Evolutionary conservation across 1,284 basidiomycete genomes (phyloP).

Genomic region (Apiotrichum sp.): DNA sequence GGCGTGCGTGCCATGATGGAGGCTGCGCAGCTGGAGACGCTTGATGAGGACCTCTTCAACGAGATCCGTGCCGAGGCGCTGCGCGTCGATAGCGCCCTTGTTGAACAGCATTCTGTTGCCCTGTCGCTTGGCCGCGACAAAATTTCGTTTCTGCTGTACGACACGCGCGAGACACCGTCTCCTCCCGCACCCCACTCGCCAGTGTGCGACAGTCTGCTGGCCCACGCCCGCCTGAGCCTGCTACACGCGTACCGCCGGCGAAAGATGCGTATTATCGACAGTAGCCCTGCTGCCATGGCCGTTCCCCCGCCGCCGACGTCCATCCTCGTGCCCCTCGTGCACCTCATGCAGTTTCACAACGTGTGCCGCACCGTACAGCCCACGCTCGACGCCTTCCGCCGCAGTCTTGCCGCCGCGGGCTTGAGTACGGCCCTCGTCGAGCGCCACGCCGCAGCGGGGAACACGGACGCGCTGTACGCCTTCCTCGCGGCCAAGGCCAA

Average conservation of each 20-base stretch:
- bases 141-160: slow-evolving; percentile 33
- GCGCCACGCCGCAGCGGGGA: slow-evolving; percentile 4
- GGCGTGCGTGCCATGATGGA: slow-evolving; percentile 26
- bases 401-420: slow-evolving; percentile 18
- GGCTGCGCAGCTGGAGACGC: slow-evolving; percentile 39
- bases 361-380: slow-evolving; percentile 12
- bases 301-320: slow-evolving; percentile 4
- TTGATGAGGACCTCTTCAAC: slow-evolving; percentile 44
- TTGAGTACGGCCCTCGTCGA: slow-evolving; percentile 11
- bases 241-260: slow-evolving; percentile 28
- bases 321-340: slow-evolving; percentile 29
- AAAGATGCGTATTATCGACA: slow-evolving; percentile 25
- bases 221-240: slow-evolving; percentile 24
- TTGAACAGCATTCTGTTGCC: slow-evolving; percentile 19
- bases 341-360: slow-evolving; percentile 24
- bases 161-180: slow-evolving; percentile 18
- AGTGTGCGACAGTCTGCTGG: slow-evolving; percentile 31
- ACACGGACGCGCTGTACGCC: slow-evolving; percentile 1
- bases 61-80: slow-evolving; percentile 29
- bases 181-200: slow-evolving; percentile 11
- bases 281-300: not conserved
- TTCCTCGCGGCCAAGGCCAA: slow-evolving; percentile 15
- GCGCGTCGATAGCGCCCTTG: slow-evolving; percentile 15
- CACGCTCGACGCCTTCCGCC: slow-evolving; percentile 17
- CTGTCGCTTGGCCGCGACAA: slow-evolving; percentile 25